A percentile compares a stretch with the other conserved stretches of the same genome.
Conservation (phyloP, 2,329 filamentous ascomycete species). For the Seiridium unicorne region DNA sequence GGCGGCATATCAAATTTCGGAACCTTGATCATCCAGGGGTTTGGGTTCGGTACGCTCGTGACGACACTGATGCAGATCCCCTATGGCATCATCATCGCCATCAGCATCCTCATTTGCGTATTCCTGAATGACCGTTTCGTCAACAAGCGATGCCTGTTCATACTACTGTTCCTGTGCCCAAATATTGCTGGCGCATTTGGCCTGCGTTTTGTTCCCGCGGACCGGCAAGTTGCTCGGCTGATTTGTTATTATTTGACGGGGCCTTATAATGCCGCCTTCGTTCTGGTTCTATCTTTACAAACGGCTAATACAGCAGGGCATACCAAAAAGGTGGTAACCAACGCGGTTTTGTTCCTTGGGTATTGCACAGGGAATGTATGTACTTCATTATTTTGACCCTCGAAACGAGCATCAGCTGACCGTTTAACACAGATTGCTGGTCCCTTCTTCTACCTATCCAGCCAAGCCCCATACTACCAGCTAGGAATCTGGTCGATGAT, state of each 20-base stretch:
- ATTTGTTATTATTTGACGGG: constrained; percentile 56
- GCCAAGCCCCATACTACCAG: constrained; percentile 46
- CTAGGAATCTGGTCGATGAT: constrained; percentile 58
- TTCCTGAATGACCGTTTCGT: constrained; percentile 18
- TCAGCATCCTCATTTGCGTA: constrained; percentile 17
- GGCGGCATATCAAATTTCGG: constrained; percentile 59
- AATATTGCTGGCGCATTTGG: constrained; percentile 54
- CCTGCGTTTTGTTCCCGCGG: constrained; percentile 42
- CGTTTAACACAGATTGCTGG: constrained; percentile 36
- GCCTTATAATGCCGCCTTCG: constrained; percentile 53
- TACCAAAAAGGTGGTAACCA: constrained; percentile 60
- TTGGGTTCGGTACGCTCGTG: constrained; percentile 50
- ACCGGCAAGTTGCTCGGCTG: constrained; percentile 44
- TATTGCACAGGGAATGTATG: constrained; percentile 48
- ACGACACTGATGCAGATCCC: constrained; percentile 55
- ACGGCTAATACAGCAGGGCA: constrained; percentile 48
- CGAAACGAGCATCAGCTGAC: constrained; percentile 6
- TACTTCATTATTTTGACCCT: not conserved
- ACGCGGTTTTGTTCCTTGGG: constrained; percentile 51
- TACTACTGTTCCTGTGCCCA: constrained; percentile 47
- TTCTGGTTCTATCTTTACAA: constrained; percentile 36
- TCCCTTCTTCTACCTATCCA: constrained; percentile 51
- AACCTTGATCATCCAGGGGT: constrained; percentile 56
- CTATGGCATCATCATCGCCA: constrained; percentile 20
- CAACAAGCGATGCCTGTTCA: constrained; percentile 29